These are phyloP conservation scores for Phytophthora quininea DNA, from an alignment of 352 stramenopile genomes.

Conservation along the genomic window DNA sequence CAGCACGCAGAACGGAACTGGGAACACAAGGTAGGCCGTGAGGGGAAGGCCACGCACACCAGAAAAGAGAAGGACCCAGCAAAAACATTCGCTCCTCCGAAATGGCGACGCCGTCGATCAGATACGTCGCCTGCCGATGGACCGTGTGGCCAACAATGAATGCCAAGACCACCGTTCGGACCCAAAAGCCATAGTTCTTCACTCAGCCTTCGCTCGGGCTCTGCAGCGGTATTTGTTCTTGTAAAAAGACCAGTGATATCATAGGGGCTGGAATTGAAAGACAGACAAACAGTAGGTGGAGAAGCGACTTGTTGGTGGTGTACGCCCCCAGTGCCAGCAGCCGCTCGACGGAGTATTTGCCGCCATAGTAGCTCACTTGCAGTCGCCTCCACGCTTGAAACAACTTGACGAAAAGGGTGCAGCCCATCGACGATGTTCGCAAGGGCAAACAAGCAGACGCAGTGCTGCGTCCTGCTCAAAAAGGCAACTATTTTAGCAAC, in stretches of 20 bases:
- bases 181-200: conserved; percentile 22
- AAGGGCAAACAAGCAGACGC: too few relatives aligned
- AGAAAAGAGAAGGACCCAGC: not conserved
- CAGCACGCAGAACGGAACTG: conserved; percentile 20
- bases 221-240: conserved; percentile 15
- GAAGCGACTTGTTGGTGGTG: not conserved
- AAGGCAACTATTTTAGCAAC: too few relatives aligned
- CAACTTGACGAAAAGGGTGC: not conserved
- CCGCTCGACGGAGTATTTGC: conserved; percentile 12
- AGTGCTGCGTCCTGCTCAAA: too few relatives aligned
- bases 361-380: conserved; percentile 18
- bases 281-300: conserved; percentile 8
- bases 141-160: conserved; percentile 4
- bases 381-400: conserved; percentile 7
- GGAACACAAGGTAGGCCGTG: conserved; percentile 5
- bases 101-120: conserved; percentile 12
- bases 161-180: conserved; percentile 5
- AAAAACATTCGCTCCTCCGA: not conserved
- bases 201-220: conserved; percentile 8
- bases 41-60: not conserved
- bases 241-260: not conserved
- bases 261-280: conserved; percentile 3
- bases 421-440: too few relatives aligned
- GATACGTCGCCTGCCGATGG: conserved; percentile 16
- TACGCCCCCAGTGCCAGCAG: conserved; percentile 17